These are phyloP conservation scores for Fusarium sulawesiense DNA, from an alignment of 2,329 filamentous ascomycete species.

Conservation along the genomic window DNA sequence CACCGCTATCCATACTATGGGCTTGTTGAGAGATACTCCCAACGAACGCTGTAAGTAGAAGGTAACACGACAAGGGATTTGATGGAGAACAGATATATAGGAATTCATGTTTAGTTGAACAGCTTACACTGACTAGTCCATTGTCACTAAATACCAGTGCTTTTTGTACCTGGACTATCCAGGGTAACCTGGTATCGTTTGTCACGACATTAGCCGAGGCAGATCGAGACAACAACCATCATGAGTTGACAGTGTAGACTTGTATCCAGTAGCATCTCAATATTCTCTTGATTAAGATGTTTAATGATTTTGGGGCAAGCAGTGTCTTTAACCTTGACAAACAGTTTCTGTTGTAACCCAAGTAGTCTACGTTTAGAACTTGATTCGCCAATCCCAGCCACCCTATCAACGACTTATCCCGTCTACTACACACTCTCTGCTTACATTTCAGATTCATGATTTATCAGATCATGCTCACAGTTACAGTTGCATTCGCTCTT, in stretches of 20 bases:
- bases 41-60: conserved; percentile 6
- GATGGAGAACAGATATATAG: background rate
- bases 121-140: background rate
- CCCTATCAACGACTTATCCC: background rate
- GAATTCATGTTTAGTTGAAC: background rate
- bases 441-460: background rate
- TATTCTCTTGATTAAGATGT: background rate
- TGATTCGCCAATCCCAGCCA: conserved; percentile 5
- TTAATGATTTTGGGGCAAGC: background rate
- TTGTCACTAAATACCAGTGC: background rate
- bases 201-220: background rate
- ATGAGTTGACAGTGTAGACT: background rate
- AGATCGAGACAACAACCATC: background rate
- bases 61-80: background rate
- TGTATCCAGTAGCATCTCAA: background rate
- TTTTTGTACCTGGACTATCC: background rate
- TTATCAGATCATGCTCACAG: conserved; percentile 18
- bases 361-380: background rate
- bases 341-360: background rate
- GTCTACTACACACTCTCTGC: background rate
- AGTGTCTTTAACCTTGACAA: background rate
- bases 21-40: conserved; percentile 1
- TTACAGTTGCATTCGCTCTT: background rate
- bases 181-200: conserved; percentile 2
- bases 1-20: conserved; percentile 14